Evolutionary conservation across 2,329 filamentous ascomycete species (phyloP).

Genomic region (Penicillium sp.): DNA sequence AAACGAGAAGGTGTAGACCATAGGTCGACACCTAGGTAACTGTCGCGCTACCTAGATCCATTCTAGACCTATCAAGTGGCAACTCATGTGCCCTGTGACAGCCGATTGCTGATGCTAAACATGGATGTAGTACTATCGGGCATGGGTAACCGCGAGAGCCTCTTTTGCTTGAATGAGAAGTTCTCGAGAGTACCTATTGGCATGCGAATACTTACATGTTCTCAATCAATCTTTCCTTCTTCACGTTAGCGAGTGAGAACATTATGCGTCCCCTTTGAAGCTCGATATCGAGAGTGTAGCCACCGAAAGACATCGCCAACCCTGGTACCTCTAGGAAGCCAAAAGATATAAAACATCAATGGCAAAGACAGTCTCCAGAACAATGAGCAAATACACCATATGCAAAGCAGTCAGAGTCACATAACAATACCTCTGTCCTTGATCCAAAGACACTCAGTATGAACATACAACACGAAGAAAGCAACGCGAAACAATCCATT

Average conservation of each 20-base stretch:
- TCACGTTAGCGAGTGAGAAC: not conserved
- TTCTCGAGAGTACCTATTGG: too few species aligned
- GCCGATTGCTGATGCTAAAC: too few species aligned
- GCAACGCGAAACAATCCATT: not conserved
- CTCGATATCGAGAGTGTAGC: not conserved
- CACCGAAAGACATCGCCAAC: not conserved
- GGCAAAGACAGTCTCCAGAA: not conserved
- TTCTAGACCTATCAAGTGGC: too few species aligned
- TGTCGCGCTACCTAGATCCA: too few species aligned
- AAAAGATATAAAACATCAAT: not conserved
- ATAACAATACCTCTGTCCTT: slow-evolving; percentile 5
- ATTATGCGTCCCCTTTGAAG: not conserved
- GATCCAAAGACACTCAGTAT: not conserved
- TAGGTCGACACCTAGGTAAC: too few species aligned
- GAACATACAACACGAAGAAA: not conserved
- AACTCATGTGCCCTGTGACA: too few species aligned
- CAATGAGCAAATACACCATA: not conserved
- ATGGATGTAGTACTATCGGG: too few species aligned
- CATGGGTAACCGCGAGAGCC: too few species aligned
- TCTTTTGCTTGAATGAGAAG: too few species aligned
- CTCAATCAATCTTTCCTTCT: not conserved
- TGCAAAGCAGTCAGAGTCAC: not conserved
- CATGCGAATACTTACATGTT: too few species aligned
- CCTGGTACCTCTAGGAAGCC: not conserved
- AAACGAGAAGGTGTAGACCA: too few species aligned